A percentile compares a stretch with the other conserved stretches of the same genome.
These are phyloP conservation scores for Crinitomyces ghanaensis DNA, from an alignment of 805 yeast species.

Conservation along the genomic window DNA sequence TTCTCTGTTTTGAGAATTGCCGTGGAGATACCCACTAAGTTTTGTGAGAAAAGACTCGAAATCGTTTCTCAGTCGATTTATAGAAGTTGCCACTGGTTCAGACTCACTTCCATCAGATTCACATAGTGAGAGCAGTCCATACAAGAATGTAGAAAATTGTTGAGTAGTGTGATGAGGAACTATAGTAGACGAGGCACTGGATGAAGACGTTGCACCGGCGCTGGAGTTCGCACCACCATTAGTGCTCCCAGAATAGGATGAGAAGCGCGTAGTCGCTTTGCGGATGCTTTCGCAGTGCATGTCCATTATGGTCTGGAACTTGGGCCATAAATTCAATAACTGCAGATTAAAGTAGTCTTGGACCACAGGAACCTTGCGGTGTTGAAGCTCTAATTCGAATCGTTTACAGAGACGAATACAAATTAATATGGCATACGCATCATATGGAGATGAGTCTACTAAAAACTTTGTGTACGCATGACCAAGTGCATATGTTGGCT, in stretches of 20 bases:
- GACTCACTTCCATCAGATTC: constrained; percentile 27
- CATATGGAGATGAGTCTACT: constrained; percentile 35
- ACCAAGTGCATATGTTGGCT: constrained; percentile 42
- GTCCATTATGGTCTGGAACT: constrained; percentile 66
- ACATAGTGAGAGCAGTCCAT: constrained; percentile 54
- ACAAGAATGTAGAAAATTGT: constrained; percentile 60
- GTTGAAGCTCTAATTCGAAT: constrained; percentile 54
- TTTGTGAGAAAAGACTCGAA: constrained; percentile 72
- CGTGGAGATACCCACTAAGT: constrained; percentile 35
- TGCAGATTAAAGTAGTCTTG: constrained; percentile 61
- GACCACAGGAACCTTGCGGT: constrained; percentile 55
- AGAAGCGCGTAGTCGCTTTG: constrained; percentile 32
- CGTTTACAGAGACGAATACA: constrained; percentile 62
- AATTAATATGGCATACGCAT: constrained; percentile 66
- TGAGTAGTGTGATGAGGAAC: constrained; percentile 62
- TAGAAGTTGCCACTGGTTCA: constrained; percentile 66
- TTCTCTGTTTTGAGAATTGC: constrained; percentile 36
- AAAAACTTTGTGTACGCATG: constrained; percentile 35
- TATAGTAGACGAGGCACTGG: constrained; percentile 21
- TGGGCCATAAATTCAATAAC: constrained; percentile 72
- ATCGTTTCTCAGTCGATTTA: constrained; percentile 61
- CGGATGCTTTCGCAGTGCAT: constrained; percentile 64
- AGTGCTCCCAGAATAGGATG: constrained; percentile 19
- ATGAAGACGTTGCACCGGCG: constrained; percentile 24
- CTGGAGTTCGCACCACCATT: constrained; percentile 26